Base-by-base conservation (phyloP, 1,284 basidiomycete genomes). In the Apiotrichum mycotoxinovorans region DNA sequence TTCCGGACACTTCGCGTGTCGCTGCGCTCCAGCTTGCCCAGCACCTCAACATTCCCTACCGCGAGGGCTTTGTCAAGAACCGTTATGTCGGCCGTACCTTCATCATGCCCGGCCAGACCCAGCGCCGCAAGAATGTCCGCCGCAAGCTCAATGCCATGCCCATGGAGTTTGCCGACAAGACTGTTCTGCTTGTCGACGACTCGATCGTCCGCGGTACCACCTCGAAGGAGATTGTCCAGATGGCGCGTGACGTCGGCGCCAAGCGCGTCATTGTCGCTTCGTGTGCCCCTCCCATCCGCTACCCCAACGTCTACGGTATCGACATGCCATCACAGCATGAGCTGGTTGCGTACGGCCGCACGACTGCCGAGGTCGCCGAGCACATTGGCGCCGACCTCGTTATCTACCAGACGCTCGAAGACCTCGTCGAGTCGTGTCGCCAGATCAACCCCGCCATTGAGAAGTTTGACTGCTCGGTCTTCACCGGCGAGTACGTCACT, bases 171-270 rank as follows among this genome's bases (percentile, higher is more conserved):
- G 83, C 83, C 17, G 85, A 82, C 69, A 98, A 97, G 81, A 90
- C 88, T 65, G 93, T 99, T 9, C 83, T 99, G 47, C 83, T 99
- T 50, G 96, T 99, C 27, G 96, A 99, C 79, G 92, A 98, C 79
- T 98, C 95, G 0, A 99, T 99, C 67, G 96, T 99, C 12, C 87
- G 96, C 45, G 96, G 96, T 15, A 99, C 96, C 1, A 99, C 96
- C 0, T 98, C 94, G 17, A 96, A 92, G 74, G 96, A 99, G 78
- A 99, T 99, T 66, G 86, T 99, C 44, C 94, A 98, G 76, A 98
- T 99, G 95, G 96, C 96, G 33, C 92, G 94, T 72, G 96, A 99
- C 70, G 96, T 97, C 9, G 96, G 96, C 18, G 95, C 96, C n/a
- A 92, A 89, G 78, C 91, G 89, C 67, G 92, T 99, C 68, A 89